These are phyloP conservation scores for Fusarium armeniacum DNA, from an alignment of 2,329 filamentous ascomycete genomes.

Conservation along the genomic window DNA sequence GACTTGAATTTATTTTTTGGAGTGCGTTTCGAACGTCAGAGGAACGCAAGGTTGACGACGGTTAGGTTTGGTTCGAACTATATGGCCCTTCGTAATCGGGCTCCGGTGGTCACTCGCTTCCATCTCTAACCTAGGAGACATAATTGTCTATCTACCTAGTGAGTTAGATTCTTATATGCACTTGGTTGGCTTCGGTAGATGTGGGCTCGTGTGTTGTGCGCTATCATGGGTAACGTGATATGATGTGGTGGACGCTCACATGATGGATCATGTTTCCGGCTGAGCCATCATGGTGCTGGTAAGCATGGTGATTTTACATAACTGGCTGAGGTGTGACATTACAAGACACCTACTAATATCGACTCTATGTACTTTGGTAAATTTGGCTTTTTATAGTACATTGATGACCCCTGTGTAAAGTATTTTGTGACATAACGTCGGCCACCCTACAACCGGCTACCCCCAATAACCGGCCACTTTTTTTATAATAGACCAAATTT, in stretches of 20 bases:
- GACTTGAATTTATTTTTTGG: constrained; percentile 10
- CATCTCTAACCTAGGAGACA: background rate
- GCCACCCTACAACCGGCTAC: too few species aligned
- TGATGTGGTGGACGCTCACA: constrained; percentile 41
- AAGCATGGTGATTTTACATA: background rate
- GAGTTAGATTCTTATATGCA: background rate
- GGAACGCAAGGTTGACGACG: constrained; percentile 38
- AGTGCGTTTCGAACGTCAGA: constrained; percentile 33
- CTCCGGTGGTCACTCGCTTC: background rate
- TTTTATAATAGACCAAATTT: too few species aligned
- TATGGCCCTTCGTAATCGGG: constrained; percentile 6
- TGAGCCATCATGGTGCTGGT: constrained; percentile 34
- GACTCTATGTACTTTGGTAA: background rate
- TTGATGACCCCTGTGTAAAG: background rate
- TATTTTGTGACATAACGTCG: background rate
- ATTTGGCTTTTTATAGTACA: background rate
- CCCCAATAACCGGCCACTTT: too few species aligned
- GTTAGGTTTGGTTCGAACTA: constrained; percentile 7
- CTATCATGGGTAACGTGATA: constrained; percentile 34
- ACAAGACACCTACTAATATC: background rate
- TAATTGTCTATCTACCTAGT: background rate
- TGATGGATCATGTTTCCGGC: constrained; percentile 44
- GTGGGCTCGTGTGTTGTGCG: constrained; percentile 14
- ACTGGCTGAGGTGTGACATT: background rate
- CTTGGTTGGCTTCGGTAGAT: constrained; percentile 2